Conservation (phyloP, 2,329 filamentous ascomycete genomes). For the Lachnellula suecica region DNA sequence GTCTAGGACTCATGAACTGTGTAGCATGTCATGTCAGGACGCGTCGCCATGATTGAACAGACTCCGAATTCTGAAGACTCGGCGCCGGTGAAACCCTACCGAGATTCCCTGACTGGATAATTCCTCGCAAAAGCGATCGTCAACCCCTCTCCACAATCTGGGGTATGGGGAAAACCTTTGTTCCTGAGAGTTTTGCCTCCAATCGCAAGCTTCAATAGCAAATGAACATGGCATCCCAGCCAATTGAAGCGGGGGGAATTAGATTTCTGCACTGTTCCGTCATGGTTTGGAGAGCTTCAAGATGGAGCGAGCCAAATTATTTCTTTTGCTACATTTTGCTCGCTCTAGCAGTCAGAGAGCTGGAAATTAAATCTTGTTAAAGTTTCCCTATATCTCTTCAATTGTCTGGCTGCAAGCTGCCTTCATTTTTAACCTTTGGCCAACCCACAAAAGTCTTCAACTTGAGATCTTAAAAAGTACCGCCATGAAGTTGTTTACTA, state of each 20-base stretch:
- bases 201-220: conserved; percentile 6
- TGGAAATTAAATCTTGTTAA: too few relatives aligned
- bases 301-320: not conserved
- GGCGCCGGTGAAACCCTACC: not conserved
- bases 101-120: not conserved
- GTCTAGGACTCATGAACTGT: not conserved
- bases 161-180: conserved; percentile 3
- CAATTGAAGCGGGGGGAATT: not conserved
- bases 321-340: not conserved
- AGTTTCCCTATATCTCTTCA: too few relatives aligned
- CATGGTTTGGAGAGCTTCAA: not conserved
- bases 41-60: too few relatives aligned
- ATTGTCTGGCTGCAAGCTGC: not conserved
- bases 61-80: not conserved
- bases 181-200: conserved; percentile 20
- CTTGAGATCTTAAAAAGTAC: not conserved
- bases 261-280: not conserved
- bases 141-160: conserved; percentile 2
- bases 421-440: not conserved
- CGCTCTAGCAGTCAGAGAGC: not conserved
- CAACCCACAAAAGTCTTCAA: not conserved
- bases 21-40: too few relatives aligned
- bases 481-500: not conserved
- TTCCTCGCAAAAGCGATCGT: conserved; percentile 2
- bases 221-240: not conserved